phyloP scores from a whole-genome alignment of 2,329 filamentous ascomycete species.

The Trichophyton verrucosum region DNA sequence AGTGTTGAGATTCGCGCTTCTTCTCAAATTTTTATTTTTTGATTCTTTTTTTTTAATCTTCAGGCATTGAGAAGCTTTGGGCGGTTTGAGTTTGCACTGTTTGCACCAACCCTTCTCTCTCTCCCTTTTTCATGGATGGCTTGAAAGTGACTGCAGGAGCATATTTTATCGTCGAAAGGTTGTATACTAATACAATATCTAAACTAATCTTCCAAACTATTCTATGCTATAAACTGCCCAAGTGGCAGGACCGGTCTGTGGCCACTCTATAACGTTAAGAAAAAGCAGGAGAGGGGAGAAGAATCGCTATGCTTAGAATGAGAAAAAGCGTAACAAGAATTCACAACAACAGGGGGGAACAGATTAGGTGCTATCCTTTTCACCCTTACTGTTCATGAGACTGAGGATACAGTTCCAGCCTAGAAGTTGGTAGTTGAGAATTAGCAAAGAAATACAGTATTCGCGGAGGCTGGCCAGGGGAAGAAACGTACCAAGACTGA shows the following conservation, averaged over 20 bases:
- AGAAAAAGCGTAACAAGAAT: background rate
- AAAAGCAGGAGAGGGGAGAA: background rate
- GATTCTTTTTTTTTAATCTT: background rate
- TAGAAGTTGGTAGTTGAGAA: constrained; percentile 15
- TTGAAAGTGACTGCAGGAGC: background rate
- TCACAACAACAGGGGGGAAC: no score
- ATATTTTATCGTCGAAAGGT: background rate
- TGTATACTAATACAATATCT: background rate
- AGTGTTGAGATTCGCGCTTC: background rate
- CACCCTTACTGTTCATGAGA: constrained; percentile 39
- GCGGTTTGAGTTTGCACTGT: constrained; percentile 3
- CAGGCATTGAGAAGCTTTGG: background rate
- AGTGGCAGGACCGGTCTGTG: background rate
- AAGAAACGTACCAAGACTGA: constrained; percentile 49
- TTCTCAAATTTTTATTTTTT: constrained; percentile 2
- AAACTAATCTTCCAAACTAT: background rate
- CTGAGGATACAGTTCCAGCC: constrained; percentile 50
- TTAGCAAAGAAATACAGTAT: background rate
- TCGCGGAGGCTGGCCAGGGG: no score
- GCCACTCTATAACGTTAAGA: background rate
- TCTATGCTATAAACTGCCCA: background rate
- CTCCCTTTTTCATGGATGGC: background rate
- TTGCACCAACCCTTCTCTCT: background rate
- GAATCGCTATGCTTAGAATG: background rate
- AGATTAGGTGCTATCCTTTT: background rate